Evolutionary conservation across 345 rosid genomes (phyloP).

Genomic region (Eutrema heterophyllum): DNA sequence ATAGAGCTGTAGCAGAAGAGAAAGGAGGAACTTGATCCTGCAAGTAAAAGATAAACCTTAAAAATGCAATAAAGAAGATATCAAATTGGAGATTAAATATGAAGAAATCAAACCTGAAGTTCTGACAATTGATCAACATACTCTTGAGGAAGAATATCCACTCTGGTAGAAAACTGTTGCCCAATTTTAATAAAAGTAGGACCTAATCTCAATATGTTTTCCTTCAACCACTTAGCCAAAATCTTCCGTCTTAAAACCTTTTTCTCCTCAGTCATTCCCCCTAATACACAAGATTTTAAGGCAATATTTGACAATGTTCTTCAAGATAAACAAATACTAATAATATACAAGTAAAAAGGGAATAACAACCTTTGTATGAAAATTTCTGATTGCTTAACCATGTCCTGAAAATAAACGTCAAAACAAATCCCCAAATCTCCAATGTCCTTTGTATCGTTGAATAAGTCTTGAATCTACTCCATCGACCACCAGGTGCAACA

Average conservation of each 20-base stretch:
- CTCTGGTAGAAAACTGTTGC: conserved; percentile 97
- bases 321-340: neutral
- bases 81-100: neutral
- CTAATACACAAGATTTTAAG: conserved; percentile 30
- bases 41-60: neutral
- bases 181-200: conserved; percentile 98
- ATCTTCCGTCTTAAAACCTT: conserved; percentile 58
- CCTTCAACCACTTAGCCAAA: conserved; percentile 94
- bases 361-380: conserved; percentile 62
- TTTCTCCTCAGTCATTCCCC: conserved; percentile 89
- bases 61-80: neutral
- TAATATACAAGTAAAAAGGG: neutral
- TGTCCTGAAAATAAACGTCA: conserved; percentile 65
- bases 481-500: conserved; percentile 91
- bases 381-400: conserved; percentile 88
- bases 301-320: neutral
- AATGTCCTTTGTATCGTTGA: conserved; percentile 87
- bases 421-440: conserved; percentile 96
- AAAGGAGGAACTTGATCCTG: conserved; percentile 99
- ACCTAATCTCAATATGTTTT: conserved; percentile 83
- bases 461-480: conserved; percentile 95
- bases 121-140: conserved; percentile 96
- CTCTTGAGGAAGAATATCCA: conserved; percentile 96
- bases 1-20: conserved; percentile 80
- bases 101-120: conserved; percentile 64